phyloP scores from a whole-genome alignment of 225 moss, liverwort and hornwort species.

The Sphagnum contortum region DNA sequence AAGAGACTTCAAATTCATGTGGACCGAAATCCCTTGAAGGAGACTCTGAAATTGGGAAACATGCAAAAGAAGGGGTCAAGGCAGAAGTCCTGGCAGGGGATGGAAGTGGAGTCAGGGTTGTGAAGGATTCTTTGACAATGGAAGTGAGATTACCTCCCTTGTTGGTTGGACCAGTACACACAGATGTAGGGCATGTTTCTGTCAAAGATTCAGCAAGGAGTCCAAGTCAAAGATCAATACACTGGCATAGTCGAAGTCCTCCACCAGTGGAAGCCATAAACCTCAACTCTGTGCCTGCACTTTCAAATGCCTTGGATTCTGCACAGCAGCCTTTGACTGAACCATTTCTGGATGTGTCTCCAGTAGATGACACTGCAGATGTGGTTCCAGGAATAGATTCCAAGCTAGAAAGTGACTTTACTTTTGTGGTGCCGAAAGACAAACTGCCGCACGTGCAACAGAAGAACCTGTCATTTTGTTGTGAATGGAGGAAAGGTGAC shows the following conservation, averaged over 20 bases:
- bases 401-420: background rate
- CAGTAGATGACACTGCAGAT: background rate
- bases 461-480: conserved; percentile 32
- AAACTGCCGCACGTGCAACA: conserved; percentile 6
- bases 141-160: background rate
- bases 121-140: background rate
- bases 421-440: too few relatives aligned
- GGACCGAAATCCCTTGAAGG: too few relatives aligned
- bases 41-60: background rate
- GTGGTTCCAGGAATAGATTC: conserved; percentile 1
- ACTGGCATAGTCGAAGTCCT: conserved; percentile 16
- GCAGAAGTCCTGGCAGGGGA: background rate
- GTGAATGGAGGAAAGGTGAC: conserved; percentile 31
- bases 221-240: conserved; percentile 23
- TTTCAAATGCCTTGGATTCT: conserved; percentile 12
- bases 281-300: conserved; percentile 8
- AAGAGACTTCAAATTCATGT: conserved; percentile 5
- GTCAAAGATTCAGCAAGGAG: background rate
- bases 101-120: background rate
- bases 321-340: conserved; percentile 4
- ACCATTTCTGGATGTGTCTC: background rate
- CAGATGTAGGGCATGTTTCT: background rate
- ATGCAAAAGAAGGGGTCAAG: background rate
- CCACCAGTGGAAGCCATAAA: conserved; percentile 1
- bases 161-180: background rate